phyloP scores from a whole-genome alignment of 2,329 filamentous ascomycete genomes.

The Alternaria metachromatica region DNA sequence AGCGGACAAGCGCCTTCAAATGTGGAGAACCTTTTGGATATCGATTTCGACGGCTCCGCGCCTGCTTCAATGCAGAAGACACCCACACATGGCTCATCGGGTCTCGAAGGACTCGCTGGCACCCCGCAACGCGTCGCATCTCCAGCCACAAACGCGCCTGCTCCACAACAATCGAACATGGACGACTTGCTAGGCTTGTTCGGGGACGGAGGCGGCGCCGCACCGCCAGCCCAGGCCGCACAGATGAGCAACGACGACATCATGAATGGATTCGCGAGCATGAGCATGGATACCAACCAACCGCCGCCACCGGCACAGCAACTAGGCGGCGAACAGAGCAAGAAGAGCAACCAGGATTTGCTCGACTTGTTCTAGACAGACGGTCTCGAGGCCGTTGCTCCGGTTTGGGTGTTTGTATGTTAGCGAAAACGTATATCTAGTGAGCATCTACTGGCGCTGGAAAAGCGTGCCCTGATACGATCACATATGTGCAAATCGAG shows the following conservation, averaged over 20 bases:
- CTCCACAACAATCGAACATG: conserved; percentile 65
- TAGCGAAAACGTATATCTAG: neutral
- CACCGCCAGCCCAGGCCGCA: conserved; percentile 39
- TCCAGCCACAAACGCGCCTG: conserved; percentile 58
- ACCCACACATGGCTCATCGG: conserved; percentile 57
- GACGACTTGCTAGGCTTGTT: conserved; percentile 82
- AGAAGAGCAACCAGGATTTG: conserved; percentile 64
- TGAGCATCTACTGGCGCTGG: neutral
- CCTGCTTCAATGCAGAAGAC: conserved; percentile 82
- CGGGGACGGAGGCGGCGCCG: conserved; percentile 48
- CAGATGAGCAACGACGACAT: conserved; percentile 61
- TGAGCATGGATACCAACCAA: conserved; percentile 73
- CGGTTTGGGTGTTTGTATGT: neutral
- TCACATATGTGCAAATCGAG: neutral
- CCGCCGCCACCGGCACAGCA: conserved; percentile 71
- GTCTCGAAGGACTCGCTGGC: conserved; percentile 62
- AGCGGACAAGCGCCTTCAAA: conserved; percentile 71
- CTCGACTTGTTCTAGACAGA: conserved; percentile 59
- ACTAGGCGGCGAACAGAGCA: conserved; percentile 59
- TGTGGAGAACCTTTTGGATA: conserved; percentile 92
- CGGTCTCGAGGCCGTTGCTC: neutral
- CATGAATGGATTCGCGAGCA: conserved; percentile 81
- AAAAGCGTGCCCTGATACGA: neutral
- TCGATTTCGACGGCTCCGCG: conserved; percentile 91
- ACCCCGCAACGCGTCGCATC: conserved; percentile 74